A percentile compares a stretch with the other conserved stretches of the same genome.
phyloP scores from a whole-genome alignment of 1,284 basidiomycete species.

The Cryptococcus maquisensis region DNA sequence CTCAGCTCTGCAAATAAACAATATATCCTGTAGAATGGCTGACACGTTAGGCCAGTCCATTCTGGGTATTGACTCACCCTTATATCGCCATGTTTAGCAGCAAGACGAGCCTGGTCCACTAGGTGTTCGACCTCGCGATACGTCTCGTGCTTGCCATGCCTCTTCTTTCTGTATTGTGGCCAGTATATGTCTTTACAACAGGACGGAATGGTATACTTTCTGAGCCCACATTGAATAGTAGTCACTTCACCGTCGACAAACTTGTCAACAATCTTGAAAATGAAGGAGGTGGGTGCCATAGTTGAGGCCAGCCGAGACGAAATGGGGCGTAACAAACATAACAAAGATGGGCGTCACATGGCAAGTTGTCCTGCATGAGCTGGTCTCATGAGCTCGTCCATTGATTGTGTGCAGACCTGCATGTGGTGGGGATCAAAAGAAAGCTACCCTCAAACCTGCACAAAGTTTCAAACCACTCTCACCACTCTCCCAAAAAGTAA shows the following conservation, averaged over 20 bases:
- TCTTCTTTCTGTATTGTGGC: background rate
- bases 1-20: conserved; percentile 4
- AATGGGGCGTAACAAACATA: no score
- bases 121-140: conserved; percentile 7
- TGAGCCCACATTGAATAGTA: background rate
- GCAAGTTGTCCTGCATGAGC: no score
- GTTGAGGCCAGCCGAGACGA: background rate
- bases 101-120: conserved; percentile 3
- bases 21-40: conserved; percentile 7
- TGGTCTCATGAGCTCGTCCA: no score
- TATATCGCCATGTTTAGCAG: conserved; percentile 6
- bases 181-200: conserved; percentile 8
- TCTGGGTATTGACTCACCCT: background rate
- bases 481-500: no score
- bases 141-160: conserved; percentile 1
- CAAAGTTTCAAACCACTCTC: no score
- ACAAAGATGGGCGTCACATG: no score
- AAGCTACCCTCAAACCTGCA: no score
- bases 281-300: background rate
- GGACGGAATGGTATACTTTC: conserved; percentile 11
- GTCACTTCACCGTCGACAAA: conserved; percentile 10
- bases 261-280: background rate
- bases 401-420: no score
- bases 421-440: no score
- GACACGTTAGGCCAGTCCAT: background rate